Base-by-base conservation (phyloP, 202 grass and related monocot genomes). In the Schoenoplectus triqueter region DNA sequence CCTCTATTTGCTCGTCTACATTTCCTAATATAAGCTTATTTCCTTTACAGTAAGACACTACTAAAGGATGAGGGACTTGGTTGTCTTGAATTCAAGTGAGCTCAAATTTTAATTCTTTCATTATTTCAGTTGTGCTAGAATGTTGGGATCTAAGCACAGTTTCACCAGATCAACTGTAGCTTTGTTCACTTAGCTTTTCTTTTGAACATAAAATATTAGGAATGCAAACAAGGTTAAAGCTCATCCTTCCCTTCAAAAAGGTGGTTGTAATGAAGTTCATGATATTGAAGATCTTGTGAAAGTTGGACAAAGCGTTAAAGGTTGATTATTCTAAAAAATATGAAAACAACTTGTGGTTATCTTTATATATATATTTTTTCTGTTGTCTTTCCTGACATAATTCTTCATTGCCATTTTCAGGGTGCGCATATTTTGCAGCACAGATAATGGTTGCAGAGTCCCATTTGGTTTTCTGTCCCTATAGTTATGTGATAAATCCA, bases 251-350 rank as follows among this genome's bases (percentile, higher is more conserved):
- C 88, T 98, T 90, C 95, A 95, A 77, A 95, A 73, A 59, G 95
- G 95, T 84, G 95, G 95, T 22, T 93, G 69, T 86, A 90, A 95
- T 84, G 92, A 98, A 90, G 89, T 95, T 90, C 95, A 98, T 63
- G 95, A 98, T 84, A 98, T 98, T 81, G 95, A 98, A 90, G 95
- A 98, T 87, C 95, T 98, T 39, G 85, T 98, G 40, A 93, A 80
- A 85, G 80, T 98, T 57, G 95, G 95, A 13, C 83, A 8, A 17
- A 90, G 87, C 76, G 80, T 93, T 10, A 93, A 98, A 79, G 95
- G 95, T 98, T 52, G 61, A 76, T 82, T 88, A 56, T 88, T 89
- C 39, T 73, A n/a, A 88, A 83, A 85, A 48, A 17, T 87, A 66
- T 81, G 1, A 81, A 47, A 17, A 2, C 72, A 20, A 10, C 54